phyloP scores from a whole-genome alignment of 2,329 filamentous ascomycete species.

The Thelonectria discophora region DNA sequence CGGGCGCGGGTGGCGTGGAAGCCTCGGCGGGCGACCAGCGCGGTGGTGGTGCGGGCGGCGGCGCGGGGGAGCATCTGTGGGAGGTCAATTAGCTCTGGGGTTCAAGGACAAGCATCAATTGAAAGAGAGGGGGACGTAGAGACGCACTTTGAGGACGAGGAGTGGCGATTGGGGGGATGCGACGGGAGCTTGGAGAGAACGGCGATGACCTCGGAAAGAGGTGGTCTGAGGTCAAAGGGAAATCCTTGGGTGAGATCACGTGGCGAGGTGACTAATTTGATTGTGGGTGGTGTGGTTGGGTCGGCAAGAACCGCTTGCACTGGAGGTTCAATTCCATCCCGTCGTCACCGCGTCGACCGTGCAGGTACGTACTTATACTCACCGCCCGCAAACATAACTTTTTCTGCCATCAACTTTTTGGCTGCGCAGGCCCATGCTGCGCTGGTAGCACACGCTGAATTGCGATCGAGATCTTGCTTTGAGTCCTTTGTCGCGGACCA shows the following conservation, averaged over 20 bases:
- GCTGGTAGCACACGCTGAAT: conserved; percentile 32
- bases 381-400: conserved; percentile 36
- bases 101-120: conserved; percentile 17
- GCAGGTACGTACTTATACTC: conserved; percentile 16
- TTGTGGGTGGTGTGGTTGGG: conserved; percentile 23
- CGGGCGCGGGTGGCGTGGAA: conserved; percentile 92
- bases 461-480: conserved; percentile 33
- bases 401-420: conserved; percentile 39
- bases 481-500: conserved; percentile 28
- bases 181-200: conserved; percentile 37
- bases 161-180: conserved; percentile 40
- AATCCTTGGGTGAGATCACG: conserved; percentile 43
- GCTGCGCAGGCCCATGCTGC: conserved; percentile 32
- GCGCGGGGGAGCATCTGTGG: conserved; percentile 85
- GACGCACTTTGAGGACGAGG: conserved; percentile 41
- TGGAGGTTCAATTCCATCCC: no score
- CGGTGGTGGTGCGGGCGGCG: conserved; percentile 70
- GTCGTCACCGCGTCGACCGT: background rate
- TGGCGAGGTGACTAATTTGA: conserved; percentile 32
- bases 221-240: conserved; percentile 46
- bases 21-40: conserved; percentile 83
- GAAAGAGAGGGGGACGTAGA: conserved; percentile 2
- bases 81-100: conserved; percentile 53
- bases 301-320: conserved; percentile 35
- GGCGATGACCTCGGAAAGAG: conserved; percentile 41